Evolutionary conservation across 2,329 filamentous ascomycete genomes (phyloP).

Genomic region (Pezicula rhizophila): DNA sequence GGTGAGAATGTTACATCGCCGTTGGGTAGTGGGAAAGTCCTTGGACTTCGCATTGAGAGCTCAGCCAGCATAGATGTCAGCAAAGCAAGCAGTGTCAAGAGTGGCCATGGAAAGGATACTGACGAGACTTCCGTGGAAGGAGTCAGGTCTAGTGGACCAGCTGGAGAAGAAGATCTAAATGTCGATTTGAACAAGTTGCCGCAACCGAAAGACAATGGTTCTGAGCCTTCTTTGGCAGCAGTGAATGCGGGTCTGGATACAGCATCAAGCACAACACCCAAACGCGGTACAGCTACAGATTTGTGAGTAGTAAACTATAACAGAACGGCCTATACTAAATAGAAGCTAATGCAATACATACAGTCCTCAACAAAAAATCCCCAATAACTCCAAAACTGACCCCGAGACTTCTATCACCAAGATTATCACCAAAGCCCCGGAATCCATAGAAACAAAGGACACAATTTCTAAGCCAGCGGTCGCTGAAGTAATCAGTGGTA

Average conservation of each 20-base stretch:
- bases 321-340: too few species aligned
- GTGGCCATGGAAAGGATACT: constrained; percentile 15
- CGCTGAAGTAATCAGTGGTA: constrained; percentile 7
- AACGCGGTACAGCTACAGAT: constrained; percentile 10
- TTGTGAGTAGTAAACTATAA: constrained; percentile 10
- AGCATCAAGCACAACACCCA: constrained; percentile 20
- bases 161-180: constrained; percentile 22
- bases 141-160: constrained; percentile 19
- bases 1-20: constrained; percentile 45
- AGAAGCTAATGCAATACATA: not conserved
- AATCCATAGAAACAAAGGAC: not conserved
- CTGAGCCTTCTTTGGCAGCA: constrained; percentile 15
- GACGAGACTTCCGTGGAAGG: constrained; percentile 19
- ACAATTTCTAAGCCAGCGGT: not conserved
- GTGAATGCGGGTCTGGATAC: constrained; percentile 22
- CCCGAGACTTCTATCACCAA: not conserved
- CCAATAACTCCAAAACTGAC: not conserved
- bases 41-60: constrained; percentile 62
- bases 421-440: constrained; percentile 10
- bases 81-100: constrained; percentile 63
- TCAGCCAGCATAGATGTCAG: constrained; percentile 63
- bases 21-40: constrained; percentile 47
- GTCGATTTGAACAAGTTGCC: constrained; percentile 16
- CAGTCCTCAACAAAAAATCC: not conserved
- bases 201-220: constrained; percentile 11